Evolutionary conservation across 2,329 filamentous ascomycete genomes (phyloP).

Genomic region (Amesomyces nigricolor): DNA sequence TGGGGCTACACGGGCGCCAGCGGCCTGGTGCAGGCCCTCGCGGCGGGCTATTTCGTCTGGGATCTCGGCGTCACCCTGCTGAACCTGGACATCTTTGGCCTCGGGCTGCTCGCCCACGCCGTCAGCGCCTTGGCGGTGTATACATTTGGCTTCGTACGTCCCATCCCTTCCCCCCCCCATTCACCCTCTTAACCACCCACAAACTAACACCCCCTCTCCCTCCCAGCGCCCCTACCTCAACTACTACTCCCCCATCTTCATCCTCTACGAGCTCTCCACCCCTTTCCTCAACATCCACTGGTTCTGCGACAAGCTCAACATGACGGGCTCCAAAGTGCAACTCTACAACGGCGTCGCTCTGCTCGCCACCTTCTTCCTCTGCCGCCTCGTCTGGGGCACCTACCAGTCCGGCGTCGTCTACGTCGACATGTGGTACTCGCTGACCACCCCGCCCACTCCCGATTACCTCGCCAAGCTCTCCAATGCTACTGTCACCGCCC

Average conservation of each 20-base stretch:
- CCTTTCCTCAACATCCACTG: constrained; percentile 86
- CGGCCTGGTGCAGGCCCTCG: constrained; percentile 70
- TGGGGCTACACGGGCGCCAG: constrained; percentile 71
- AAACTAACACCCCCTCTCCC: neutral
- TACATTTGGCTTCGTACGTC: constrained; percentile 69
- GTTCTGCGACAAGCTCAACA: constrained; percentile 82
- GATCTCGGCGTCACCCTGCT: constrained; percentile 65
- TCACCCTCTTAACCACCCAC: neutral
- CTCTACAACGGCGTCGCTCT: constrained; percentile 72
- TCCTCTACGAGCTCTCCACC: constrained; percentile 81
- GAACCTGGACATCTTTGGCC: constrained; percentile 66
- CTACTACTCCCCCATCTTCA: constrained; percentile 74
- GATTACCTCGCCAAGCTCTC: constrained; percentile 32
- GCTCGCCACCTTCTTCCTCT: constrained; percentile 68
- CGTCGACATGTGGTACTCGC: constrained; percentile 59
- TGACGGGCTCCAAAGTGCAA: constrained; percentile 69
- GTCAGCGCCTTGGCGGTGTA: constrained; percentile 69
- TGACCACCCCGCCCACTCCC: constrained; percentile 40
- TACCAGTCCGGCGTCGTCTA: constrained; percentile 66
- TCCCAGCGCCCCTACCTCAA: constrained; percentile 73
- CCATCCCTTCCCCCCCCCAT: constrained; percentile 8
- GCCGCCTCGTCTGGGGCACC: constrained; percentile 71
- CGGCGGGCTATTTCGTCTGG: constrained; percentile 79
- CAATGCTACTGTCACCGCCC: constrained; percentile 30
- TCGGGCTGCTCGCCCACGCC: constrained; percentile 74